Base-by-base conservation (phyloP, 768 basidiomycete genomes). In the Sarcodon aspratus region DNA sequence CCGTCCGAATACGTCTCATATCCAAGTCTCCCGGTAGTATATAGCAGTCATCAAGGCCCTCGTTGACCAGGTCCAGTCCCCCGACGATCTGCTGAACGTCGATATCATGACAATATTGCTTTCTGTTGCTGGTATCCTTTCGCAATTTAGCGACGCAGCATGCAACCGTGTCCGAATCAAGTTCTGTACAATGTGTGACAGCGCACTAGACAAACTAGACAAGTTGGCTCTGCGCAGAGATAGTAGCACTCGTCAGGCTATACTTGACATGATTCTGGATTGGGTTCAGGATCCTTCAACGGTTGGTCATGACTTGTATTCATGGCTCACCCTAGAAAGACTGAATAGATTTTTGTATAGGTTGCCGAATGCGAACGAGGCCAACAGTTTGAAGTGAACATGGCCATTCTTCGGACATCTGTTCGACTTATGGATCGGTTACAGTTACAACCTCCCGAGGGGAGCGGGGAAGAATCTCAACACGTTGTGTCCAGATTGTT, bases 401-500 rank as follows among this genome's bases (percentile, higher is more conserved):
- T 80, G 49, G 77, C 80, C 1, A 81, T 82, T 53, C 68, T 94
- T 37, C 76, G 78, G n/a, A 81, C 87, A 0, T 71, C 75, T 10
- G 85, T 90, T 9, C 83, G 77, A 49, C 68, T 93, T 10, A 66
- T 90, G 36, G 86, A 94, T 55, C 78, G 81, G 12, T 65, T 95
- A 8, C 76, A 82, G 46, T 69, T 96, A 17, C 71, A 75, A 47
- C 69, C 76, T 5, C 65, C 75, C 3, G 85, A 73, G n/a, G 68
- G 65, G 13, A 66, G 76, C 33, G 74, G 76, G 12, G 78, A 86
- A 51, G 85, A 86, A 51, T 67, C 74, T 21, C 70, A 73, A 1
- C 84, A 88, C 58, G 78, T 79, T 9, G 76, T 86, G 13, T 82
- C 87, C 1, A 71, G 91, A 21, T 63, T 90, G 27, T 94, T 94